Conservation (phyloP, 768 basidiomycete species). For the Strobilomyces dryophilus region DNA sequence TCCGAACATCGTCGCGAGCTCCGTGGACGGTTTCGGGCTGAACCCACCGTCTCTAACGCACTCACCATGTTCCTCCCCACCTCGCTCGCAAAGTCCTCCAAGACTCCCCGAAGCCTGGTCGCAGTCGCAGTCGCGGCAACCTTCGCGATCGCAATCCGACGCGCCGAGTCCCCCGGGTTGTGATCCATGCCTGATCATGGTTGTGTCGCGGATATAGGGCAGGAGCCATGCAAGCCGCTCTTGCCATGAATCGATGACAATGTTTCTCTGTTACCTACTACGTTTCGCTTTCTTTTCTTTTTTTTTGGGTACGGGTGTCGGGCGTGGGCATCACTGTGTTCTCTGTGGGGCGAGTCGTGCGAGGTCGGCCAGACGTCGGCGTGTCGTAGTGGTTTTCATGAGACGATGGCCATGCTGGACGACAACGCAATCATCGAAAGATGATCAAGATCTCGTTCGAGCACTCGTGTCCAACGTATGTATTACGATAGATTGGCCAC, state of each 20-base stretch:
- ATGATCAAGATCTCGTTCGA: too few relatives aligned
- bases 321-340: too few relatives aligned
- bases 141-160: not conserved
- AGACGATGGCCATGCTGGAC: too few relatives aligned
- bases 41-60: conserved; percentile 7
- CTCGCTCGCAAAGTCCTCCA: conserved; percentile 2
- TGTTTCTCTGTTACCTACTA: not conserved
- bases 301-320: not conserved
- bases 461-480: too few relatives aligned
- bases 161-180: not conserved
- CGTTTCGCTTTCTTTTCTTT: not conserved
- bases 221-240: not conserved
- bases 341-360: too few relatives aligned
- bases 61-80: conserved; percentile 8
- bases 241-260: not conserved
- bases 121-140: not conserved
- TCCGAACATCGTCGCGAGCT: conserved; percentile 23
- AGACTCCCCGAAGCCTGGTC: not conserved
- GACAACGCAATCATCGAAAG: too few relatives aligned
- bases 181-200: conserved; percentile 11
- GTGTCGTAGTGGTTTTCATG: too few relatives aligned
- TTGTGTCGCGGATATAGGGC: conserved; percentile 13
- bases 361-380: too few relatives aligned
- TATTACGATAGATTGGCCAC: too few relatives aligned
- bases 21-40: conserved; percentile 17